Base-by-base conservation (phyloP, 2,329 filamentous ascomycete genomes). In the Aureobasidium zeae region DNA sequence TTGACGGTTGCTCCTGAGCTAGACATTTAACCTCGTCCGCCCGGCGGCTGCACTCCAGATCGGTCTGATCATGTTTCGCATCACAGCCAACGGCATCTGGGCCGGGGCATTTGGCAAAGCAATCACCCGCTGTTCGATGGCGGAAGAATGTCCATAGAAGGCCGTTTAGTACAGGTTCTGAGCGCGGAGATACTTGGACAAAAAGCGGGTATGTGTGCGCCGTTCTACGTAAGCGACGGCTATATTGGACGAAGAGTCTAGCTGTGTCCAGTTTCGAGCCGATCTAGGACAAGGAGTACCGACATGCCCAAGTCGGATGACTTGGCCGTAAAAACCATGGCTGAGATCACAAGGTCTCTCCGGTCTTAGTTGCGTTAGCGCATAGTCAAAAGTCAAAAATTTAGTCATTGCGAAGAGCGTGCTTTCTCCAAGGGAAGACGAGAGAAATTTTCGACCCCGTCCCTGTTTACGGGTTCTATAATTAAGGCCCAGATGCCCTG, bases 41-140 rank as follows among this genome's bases (percentile, higher is more conserved):
- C 22, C 10, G 31, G 31, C 31, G 20, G 24, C 5, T 29, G 25
- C 36, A 39, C 36, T 39, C 36, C 43, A 45, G 43, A 45, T 45
- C 43, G 33, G 33, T 36, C 43, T 45, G 42, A 31, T 45, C 4
- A 12, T 19, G n/a, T 21, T 24, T 29, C 20, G 17, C 24, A 19
- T 13, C 15, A 6, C 9, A 31, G 9, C n/a, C 11, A 41, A 41
- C 37, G 37, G 37, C 20, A 39, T 24, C 36, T 26, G 22, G 25
- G 19, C 9, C 19, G 9, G 4, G 30, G n/a, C 19, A 4, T 29
- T 16, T 16, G 15, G 29, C 25, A n/a, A 22, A n/a, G n/a, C n/a
- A n/a, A n/a, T n/a, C n/a, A n/a, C n/a, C n/a, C n/a, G n/a, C n/a
- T n/a, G n/a, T n/a, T n/a, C n/a, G n/a, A n/a, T n/a, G n/a, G n/a